Conservation (phyloP, 768 basidiomycete species). For the Termitomyces bulborhizus region DNA sequence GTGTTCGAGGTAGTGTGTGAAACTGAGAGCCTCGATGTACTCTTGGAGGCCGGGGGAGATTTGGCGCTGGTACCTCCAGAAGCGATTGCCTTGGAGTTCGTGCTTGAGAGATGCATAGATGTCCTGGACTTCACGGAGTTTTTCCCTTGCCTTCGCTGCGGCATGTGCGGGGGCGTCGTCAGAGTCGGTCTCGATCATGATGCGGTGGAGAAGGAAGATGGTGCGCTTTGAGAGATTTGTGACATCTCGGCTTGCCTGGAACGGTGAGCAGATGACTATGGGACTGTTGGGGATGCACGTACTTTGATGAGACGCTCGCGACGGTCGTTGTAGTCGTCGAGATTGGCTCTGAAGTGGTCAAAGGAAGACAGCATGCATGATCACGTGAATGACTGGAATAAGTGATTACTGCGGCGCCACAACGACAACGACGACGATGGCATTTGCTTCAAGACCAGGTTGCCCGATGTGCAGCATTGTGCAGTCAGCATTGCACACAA, state of each 20-base stretch:
- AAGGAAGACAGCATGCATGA: constrained; percentile 31
- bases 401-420: neutral
- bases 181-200: constrained; percentile 32
- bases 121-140: constrained; percentile 58
- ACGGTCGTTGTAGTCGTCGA: constrained; percentile 83
- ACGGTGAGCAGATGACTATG: neutral
- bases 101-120: constrained; percentile 56
- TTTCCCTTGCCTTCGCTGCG: constrained; percentile 45
- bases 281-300: neutral
- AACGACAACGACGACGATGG: constrained; percentile 31
- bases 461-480: constrained; percentile 78
- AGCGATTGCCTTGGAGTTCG: constrained; percentile 62
- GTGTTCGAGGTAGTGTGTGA: constrained; percentile 78
- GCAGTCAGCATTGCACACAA: constrained; percentile 41
- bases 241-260: constrained; percentile 75
- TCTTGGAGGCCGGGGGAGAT: constrained; percentile 86
- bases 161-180: constrained; percentile 34
- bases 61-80: constrained; percentile 73
- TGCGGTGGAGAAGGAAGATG: constrained; percentile 89
- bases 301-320: constrained; percentile 92
- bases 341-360: constrained; percentile 55
- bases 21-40: constrained; percentile 91
- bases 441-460: constrained; percentile 58
- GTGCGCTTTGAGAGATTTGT: constrained; percentile 90
- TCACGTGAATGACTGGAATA: constrained; percentile 11